Evolutionary conservation across 2,329 filamentous ascomycete species (phyloP).

Genomic region (Mycosphaerella sp.): DNA sequence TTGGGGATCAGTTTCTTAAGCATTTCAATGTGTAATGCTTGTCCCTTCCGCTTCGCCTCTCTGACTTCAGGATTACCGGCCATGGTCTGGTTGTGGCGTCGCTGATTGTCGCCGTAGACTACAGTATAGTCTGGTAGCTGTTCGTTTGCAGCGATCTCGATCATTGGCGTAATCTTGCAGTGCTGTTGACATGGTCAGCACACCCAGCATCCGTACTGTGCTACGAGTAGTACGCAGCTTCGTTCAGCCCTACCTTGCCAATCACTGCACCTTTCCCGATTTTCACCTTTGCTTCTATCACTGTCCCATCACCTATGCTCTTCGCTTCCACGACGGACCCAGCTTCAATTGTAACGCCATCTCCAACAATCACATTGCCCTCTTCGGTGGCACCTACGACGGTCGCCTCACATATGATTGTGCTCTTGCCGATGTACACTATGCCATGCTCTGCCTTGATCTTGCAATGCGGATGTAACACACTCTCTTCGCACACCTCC

Average conservation of each 20-base stretch:
- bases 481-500: constrained; percentile 65
- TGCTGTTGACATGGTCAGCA: constrained; percentile 29
- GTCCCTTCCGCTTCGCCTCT: constrained; percentile 29
- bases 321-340: constrained; percentile 37
- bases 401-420: constrained; percentile 67
- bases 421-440: constrained; percentile 45
- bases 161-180: constrained; percentile 40
- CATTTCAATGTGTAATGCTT: constrained; percentile 31
- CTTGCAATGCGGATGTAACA: constrained; percentile 77
- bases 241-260: constrained; percentile 35
- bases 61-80: constrained; percentile 25
- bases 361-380: constrained; percentile 36
- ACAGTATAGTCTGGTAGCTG: constrained; percentile 42
- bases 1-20: constrained; percentile 32
- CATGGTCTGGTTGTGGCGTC: constrained; percentile 37
- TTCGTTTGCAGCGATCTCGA: constrained; percentile 34
- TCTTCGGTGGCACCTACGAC: constrained; percentile 30
- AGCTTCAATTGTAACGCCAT: constrained; percentile 41
- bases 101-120: constrained; percentile 37
- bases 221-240: not conserved
- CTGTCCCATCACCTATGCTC: constrained; percentile 28
- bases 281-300: constrained; percentile 29
- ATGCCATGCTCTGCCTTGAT: constrained; percentile 39
- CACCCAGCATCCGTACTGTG: not conserved
- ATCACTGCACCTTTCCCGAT: constrained; percentile 38